phyloP scores from a whole-genome alignment of 2,329 filamentous ascomycete species.

The Trichoderma koningiopsis region DNA sequence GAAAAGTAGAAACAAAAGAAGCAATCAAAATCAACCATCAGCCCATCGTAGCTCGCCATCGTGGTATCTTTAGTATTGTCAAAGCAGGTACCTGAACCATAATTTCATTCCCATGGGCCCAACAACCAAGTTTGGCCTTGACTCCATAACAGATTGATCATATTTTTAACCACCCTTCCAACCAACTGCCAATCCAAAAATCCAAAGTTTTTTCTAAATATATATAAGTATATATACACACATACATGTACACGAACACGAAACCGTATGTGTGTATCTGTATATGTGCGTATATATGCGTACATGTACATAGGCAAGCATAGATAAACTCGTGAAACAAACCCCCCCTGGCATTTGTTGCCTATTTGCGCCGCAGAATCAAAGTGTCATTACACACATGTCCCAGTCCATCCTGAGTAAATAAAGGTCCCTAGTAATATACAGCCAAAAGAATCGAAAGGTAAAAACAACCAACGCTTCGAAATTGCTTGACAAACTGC shows the following conservation, averaged over 20 bases:
- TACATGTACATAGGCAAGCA: background rate
- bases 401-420: background rate
- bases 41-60: background rate
- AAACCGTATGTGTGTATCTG: background rate
- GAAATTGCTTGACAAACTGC: background rate
- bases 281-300: background rate
- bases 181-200: background rate
- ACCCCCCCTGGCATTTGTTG: background rate
- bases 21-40: background rate
- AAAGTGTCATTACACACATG: conserved; percentile 10
- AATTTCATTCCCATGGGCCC: conserved; percentile 34
- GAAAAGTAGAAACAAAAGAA: background rate
- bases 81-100: conserved; percentile 2
- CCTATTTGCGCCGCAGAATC: conserved; percentile 10
- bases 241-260: background rate
- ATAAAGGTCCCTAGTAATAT: background rate
- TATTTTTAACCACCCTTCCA: conserved; percentile 2
- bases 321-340: background rate
- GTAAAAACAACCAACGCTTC: background rate
- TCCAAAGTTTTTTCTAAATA: background rate
- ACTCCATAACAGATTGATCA: conserved; percentile 1
- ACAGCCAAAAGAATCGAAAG: conserved; percentile 5
- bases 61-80: conserved; percentile 27
- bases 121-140: background rate
- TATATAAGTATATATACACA: background rate